Evolutionary conservation across 768 basidiomycete genomes (phyloP).

Genomic region (Kwoniella botswanensis): DNA sequence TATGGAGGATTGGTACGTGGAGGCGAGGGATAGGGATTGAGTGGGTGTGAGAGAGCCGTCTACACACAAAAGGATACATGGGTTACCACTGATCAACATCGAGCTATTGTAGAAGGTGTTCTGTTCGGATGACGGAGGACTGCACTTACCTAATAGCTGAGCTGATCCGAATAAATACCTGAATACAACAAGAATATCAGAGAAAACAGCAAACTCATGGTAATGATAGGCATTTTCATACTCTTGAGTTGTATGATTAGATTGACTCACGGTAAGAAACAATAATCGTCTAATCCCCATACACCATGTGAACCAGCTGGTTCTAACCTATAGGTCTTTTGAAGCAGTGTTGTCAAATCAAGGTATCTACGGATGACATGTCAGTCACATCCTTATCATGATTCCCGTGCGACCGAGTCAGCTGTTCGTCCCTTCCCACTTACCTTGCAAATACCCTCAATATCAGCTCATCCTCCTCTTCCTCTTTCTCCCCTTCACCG

Average conservation of each 20-base stretch:
- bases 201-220: too few species aligned
- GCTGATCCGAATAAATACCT: slow-evolving; percentile 85
- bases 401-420: too few species aligned
- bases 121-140: too few species aligned
- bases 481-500: slow-evolving; percentile 31
- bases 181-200: not conserved
- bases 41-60: slow-evolving; percentile 32
- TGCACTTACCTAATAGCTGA: slow-evolving; percentile 64
- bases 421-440: not conserved
- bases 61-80: not conserved
- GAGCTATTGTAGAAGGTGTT: too few species aligned
- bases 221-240: too few species aligned
- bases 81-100: too few species aligned
- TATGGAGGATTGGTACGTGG: slow-evolving; percentile 27
- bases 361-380: slow-evolving; percentile 71
- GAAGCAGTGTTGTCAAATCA: slow-evolving; percentile 76
- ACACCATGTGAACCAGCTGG: slow-evolving; percentile 98
- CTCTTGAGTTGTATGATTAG: not conserved
- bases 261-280: slow-evolving; percentile 68
- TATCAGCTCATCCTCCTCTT: slow-evolving; percentile 55
- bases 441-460: slow-evolving; percentile 54
- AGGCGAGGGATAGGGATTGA: slow-evolving; percentile 34
- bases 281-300: slow-evolving; percentile 94
- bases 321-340: slow-evolving; percentile 87
- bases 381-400: not conserved